phyloP scores from a whole-genome alignment of 2,329 filamentous ascomycete genomes.

The Hypoxylon sp. region DNA sequence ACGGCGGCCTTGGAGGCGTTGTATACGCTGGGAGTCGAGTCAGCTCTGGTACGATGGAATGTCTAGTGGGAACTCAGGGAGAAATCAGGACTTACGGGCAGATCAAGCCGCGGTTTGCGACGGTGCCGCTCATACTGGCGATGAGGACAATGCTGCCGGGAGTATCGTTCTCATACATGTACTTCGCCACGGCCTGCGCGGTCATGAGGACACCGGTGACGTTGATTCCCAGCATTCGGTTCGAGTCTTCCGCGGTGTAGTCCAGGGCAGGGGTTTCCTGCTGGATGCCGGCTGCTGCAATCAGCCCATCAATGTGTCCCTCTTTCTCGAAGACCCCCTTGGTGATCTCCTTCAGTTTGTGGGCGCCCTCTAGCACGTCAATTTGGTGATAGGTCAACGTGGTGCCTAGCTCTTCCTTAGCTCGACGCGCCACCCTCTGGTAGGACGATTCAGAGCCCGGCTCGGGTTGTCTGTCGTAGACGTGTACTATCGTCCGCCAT shows the following conservation, averaged over 20 bases:
- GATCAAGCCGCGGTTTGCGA: conserved; percentile 74
- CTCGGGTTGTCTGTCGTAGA: conserved; percentile 73
- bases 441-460: conserved; percentile 72
- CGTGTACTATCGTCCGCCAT: conserved; percentile 67
- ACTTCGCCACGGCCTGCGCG: conserved; percentile 87
- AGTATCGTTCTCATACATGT: conserved; percentile 73
- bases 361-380: conserved; percentile 80
- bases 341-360: conserved; percentile 76
- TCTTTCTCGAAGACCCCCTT: conserved; percentile 77
- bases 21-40: conserved; percentile 70
- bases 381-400: conserved; percentile 81
- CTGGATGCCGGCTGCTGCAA: conserved; percentile 80
- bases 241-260: conserved; percentile 80
- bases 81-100: conserved; percentile 65
- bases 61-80: background rate
- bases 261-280: conserved; percentile 88
- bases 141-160: conserved; percentile 76
- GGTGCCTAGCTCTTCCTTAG: conserved; percentile 74
- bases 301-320: conserved; percentile 82
- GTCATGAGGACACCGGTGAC: conserved; percentile 89
- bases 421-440: conserved; percentile 73
- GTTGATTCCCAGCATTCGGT: conserved; percentile 87
- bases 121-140: conserved; percentile 77
- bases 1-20: conserved; percentile 84
- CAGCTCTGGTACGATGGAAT: conserved; percentile 8